A percentile compares a stretch with the other conserved stretches of the same genome.
These are phyloP conservation scores for Daldinia caldariorum DNA, from an alignment of 495 filamentous ascomycete species.

Conservation along the genomic window DNA sequence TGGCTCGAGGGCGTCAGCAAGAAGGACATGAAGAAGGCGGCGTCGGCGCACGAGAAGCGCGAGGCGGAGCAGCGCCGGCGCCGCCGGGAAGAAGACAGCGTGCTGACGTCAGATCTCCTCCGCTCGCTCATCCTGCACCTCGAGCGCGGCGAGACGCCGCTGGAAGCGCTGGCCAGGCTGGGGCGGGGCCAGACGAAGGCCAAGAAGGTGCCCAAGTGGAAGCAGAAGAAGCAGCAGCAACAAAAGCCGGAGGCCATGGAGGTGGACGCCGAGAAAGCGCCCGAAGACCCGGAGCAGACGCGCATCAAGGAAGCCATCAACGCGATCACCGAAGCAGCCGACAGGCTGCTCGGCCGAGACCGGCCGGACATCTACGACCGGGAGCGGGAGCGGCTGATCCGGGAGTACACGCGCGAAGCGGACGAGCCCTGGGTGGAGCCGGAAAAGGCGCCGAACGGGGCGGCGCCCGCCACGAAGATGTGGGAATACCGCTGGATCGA, in stretches of 20 bases:
- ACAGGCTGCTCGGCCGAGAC: slow-evolving; percentile 81
- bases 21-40: slow-evolving; percentile 89
- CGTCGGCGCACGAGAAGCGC: slow-evolving; percentile 85
- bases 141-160: slow-evolving; percentile 83
- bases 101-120: slow-evolving; percentile 78
- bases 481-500: slow-evolving; percentile 97
- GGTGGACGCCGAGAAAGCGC: slow-evolving; percentile 60
- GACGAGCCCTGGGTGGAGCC: slow-evolving; percentile 91
- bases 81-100: slow-evolving; percentile 74
- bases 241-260: slow-evolving; percentile 72
- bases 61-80: slow-evolving; percentile 77
- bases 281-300: slow-evolving; percentile 75
- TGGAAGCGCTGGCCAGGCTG: slow-evolving; percentile 87
- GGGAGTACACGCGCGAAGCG: slow-evolving; percentile 86
- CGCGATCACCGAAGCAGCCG: slow-evolving; percentile 85
- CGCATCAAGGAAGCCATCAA: slow-evolving; percentile 77
- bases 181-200: slow-evolving; percentile 74
- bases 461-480: slow-evolving; percentile 56
- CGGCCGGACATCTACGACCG: slow-evolving; percentile 89
- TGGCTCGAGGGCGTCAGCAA: slow-evolving; percentile 94
- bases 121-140: slow-evolving; percentile 74
- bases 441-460: slow-evolving; percentile 26
- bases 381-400: slow-evolving; percentile 82
- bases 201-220: slow-evolving; percentile 71
- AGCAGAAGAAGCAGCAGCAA: slow-evolving; percentile 58